phyloP scores from a whole-genome alignment of 192 early-diverging fungal species.

The Backusella tuberculispora region DNA sequence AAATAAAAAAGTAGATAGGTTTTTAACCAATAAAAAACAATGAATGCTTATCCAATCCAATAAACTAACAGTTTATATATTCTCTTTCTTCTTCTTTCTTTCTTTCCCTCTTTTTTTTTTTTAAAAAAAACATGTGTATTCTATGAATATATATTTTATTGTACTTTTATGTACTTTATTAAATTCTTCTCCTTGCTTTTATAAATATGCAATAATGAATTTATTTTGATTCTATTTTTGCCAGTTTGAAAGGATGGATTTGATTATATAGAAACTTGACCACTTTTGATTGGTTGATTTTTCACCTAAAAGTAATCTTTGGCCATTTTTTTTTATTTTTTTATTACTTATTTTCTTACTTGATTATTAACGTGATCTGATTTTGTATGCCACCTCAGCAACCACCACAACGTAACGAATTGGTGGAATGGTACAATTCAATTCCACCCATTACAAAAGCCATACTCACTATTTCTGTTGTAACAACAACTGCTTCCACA shows the following conservation, averaged over 20 bases:
- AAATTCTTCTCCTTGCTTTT: no score
- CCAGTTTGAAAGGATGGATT: no score
- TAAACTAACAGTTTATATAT: background rate
- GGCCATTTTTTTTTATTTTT: background rate
- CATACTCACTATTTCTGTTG: slow-evolving; percentile 54
- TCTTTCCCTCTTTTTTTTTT: no score
- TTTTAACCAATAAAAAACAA: background rate
- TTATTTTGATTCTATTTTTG: no score
- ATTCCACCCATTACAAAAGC: slow-evolving; percentile 65
- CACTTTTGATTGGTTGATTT: background rate
- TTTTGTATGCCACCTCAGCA: slow-evolving; percentile 26
- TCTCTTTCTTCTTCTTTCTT: background rate
- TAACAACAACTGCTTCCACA: slow-evolving; percentile 46
- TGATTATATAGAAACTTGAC: background rate
- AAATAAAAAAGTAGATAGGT: slow-evolving; percentile 10
- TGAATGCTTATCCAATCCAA: background rate
- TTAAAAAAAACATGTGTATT: background rate
- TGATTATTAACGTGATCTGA: background rate
- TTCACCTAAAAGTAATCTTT: background rate
- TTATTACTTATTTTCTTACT: background rate
- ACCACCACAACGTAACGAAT: slow-evolving; percentile 50
- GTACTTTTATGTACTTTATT: no score
- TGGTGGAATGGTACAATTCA: slow-evolving; percentile 52
- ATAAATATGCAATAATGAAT: no score
- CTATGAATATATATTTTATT: background rate